These are phyloP conservation scores for Ophiostoma novo-ulmi DNA, from an alignment of 2,329 filamentous ascomycete genomes.

Conservation along the genomic window DNA sequence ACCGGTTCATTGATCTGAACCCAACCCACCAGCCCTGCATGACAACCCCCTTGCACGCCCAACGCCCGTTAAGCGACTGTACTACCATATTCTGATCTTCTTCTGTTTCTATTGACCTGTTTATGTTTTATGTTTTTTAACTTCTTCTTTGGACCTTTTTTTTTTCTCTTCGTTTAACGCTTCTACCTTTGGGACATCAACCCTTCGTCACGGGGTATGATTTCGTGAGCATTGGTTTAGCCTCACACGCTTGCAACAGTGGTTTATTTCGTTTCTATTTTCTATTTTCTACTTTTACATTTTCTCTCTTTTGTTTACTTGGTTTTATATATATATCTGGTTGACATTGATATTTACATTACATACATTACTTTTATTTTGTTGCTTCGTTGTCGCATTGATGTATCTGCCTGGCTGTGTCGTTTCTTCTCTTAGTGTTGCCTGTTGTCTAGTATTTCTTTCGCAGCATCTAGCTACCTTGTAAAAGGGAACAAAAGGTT, in stretches of 20 bases:
- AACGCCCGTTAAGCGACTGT: constrained; percentile 18
- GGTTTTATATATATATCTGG: constrained; percentile 20
- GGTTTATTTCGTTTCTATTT: background rate
- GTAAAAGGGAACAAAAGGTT: background rate
- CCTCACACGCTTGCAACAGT: constrained; percentile 19
- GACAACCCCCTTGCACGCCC: background rate
- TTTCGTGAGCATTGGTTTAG: constrained; percentile 24
- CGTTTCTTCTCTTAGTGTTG: background rate
- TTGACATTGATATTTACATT: constrained; percentile 14
- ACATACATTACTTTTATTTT: background rate
- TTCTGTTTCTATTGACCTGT: constrained; percentile 24
- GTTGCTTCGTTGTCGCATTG: background rate
- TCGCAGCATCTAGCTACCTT: background rate
- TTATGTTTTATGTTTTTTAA: constrained; percentile 25
- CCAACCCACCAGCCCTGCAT: background rate
- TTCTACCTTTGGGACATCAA: constrained; percentile 19
- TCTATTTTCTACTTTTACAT: background rate
- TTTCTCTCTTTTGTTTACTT: constrained; percentile 14
- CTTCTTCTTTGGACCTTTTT: constrained; percentile 18
- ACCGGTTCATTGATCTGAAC: constrained; percentile 42
- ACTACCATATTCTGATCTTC: constrained; percentile 16
- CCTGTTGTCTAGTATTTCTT: background rate
- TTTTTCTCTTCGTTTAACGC: constrained; percentile 19
- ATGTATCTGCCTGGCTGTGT: background rate
- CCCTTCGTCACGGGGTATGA: constrained; percentile 26